Percentiles rank a stretch among this genome's conserved stretches.
phyloP scores from a whole-genome alignment of 2,329 filamentous ascomycete genomes.

The Diaporthe destruens region DNA sequence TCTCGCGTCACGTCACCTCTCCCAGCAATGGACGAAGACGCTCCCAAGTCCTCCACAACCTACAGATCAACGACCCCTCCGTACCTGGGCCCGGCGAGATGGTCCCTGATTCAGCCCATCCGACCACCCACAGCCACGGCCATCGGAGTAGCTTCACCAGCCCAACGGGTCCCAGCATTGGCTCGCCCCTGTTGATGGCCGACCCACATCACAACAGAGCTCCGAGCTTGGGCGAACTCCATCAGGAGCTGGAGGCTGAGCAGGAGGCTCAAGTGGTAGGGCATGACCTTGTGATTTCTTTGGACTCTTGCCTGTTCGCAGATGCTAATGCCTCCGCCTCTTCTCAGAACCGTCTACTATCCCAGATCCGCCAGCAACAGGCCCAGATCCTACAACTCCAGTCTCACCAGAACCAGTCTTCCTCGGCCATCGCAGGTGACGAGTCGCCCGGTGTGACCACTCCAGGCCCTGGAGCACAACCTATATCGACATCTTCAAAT shows the following conservation, averaged over 20 bases:
- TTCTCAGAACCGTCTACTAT: constrained; percentile 77
- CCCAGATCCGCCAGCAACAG: constrained; percentile 83
- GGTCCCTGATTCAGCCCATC: constrained; percentile 59
- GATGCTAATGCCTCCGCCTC: neutral
- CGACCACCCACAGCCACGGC: constrained; percentile 44
- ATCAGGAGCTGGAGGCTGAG: constrained; percentile 83
- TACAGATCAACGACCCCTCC: constrained; percentile 78
- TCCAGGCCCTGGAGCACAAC: constrained; percentile 40
- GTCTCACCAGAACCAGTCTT: constrained; percentile 56
- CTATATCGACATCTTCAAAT: constrained; percentile 45
- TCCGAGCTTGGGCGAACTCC: constrained; percentile 80
- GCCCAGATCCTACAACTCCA: constrained; percentile 75
- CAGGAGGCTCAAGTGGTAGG: constrained; percentile 82
- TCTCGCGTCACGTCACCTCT: constrained; percentile 39
- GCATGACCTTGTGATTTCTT: constrained; percentile 27
- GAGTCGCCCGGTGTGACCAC: constrained; percentile 52
- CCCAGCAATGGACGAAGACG: constrained; percentile 65
- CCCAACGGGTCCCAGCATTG: constrained; percentile 30
- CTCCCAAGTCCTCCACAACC: constrained; percentile 78
- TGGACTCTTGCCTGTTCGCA: neutral
- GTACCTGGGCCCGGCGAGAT: constrained; percentile 78
- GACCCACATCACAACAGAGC: constrained; percentile 75
- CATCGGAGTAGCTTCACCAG: constrained; percentile 51
- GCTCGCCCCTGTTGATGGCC: constrained; percentile 56
- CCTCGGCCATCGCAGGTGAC: constrained; percentile 50